Base-by-base conservation (phyloP, 106 monocot genomes). In the Dioscorea zingiberensis region DNA sequence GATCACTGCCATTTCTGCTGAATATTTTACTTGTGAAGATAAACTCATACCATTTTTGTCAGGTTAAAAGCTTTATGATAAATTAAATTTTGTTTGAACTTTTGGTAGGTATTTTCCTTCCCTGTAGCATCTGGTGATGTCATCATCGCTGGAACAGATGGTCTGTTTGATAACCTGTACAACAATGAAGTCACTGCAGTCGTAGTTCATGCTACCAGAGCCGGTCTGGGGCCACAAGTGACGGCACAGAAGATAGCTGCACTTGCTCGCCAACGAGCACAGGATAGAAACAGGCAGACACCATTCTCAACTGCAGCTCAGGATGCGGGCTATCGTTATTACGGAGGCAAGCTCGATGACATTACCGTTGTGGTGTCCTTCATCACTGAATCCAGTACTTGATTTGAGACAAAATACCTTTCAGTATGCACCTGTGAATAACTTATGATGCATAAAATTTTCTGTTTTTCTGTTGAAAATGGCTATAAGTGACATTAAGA, bases 321-420 rank as follows among this genome's bases (percentile, higher is more conserved):
- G 60, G 89, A 85, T 58, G 89, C 89, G 25, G 89, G 89, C 3
- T 89, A 82, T 65, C 78, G 89, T 3, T 89, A 82, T 38, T 85
- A 76, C 17, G 89, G 89, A 7, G 89, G 89, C 47, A 89, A 89
- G 70, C 82, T 89, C 12, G 89, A 89, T 47, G 89, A 89, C 38
- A 79, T 89, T 10, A 89, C 89, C 4, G 89, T 89, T 19, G 85
- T 89, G 18, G 85, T 85, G 12, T 85, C 89, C 23, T 82, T 82
- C 21, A 65, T 89, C 57, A 62, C 74, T 28, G 58, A 69, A 13
- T 73, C 68, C 19, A 62, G 11, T 44, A 17, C 29, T 27, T 68
- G 47, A 68, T 11, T 17, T 29, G 51, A 2, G 18, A 51, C 19
- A 16, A 13, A 47, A 2, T 49, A 4, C 30, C 30, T 30, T 30